phyloP scores from a whole-genome alignment of 306 rosid species.

The Vigna nakashimae region DNA sequence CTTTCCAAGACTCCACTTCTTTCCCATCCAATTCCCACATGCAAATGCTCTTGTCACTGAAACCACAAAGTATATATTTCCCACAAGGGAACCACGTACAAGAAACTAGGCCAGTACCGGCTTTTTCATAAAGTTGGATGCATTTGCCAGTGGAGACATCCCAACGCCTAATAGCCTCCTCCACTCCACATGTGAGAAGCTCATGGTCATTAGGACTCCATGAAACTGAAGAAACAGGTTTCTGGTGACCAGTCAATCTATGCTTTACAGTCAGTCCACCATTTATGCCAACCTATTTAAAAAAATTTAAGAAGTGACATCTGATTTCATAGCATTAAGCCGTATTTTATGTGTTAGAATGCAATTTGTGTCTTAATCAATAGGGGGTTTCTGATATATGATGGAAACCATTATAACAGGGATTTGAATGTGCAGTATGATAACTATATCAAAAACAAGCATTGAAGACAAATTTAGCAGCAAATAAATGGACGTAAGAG shows the following conservation, averaged over 20 bases:
- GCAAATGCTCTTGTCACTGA: slow-evolving; percentile 92
- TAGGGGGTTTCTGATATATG: background rate
- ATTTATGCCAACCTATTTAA: slow-evolving; percentile 67
- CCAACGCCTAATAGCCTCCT: slow-evolving; percentile 92
- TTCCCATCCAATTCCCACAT: slow-evolving; percentile 94
- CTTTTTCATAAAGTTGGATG: slow-evolving; percentile 82
- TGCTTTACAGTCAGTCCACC: slow-evolving; percentile 70
- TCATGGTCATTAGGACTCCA: slow-evolving; percentile 93
- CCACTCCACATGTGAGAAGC: slow-evolving; percentile 94
- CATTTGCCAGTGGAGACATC: slow-evolving; percentile 89
- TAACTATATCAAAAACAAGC: slow-evolving; percentile 22
- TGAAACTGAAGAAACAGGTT: slow-evolving; percentile 77
- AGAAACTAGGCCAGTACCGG: slow-evolving; percentile 74
- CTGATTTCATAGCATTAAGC: background rate
- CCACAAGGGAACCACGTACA: slow-evolving; percentile 97
- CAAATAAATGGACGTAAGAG: background rate
- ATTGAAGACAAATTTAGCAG: slow-evolving; percentile 25
- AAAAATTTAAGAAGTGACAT: slow-evolving; percentile 18
- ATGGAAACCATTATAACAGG: slow-evolving; percentile 1
- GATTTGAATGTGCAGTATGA: slow-evolving; percentile 29
- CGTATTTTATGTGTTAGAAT: slow-evolving; percentile 5
- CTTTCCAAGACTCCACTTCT: slow-evolving; percentile 96
- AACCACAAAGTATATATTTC: slow-evolving; percentile 78
- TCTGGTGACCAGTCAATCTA: slow-evolving; percentile 83
- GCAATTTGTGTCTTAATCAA: slow-evolving; percentile 32